Conservation (phyloP, 345 rosid species). For the Carallia brachiata region DNA sequence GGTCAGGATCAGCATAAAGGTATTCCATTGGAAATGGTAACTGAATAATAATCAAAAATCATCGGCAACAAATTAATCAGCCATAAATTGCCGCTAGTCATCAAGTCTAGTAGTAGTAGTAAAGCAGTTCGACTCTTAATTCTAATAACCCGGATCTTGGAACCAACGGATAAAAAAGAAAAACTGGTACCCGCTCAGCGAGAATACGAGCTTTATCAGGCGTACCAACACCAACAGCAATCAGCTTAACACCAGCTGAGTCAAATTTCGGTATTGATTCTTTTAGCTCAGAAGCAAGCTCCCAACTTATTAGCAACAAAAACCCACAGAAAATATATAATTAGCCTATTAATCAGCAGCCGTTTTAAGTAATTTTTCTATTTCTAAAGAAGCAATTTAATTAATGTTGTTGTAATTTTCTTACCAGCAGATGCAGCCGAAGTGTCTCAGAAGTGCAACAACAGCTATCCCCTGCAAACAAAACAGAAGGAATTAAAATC, state of each 20-base stretch:
- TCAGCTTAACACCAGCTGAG: conserved; percentile 72
- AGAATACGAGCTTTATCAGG: conserved; percentile 76
- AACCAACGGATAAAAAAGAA: not conserved
- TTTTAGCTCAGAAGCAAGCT: conserved; percentile 66
- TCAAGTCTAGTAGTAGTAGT: not conserved
- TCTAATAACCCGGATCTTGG: not conserved
- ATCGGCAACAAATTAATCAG: conserved; percentile 5
- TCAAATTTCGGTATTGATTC: conserved; percentile 66
- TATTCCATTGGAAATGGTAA: conserved; percentile 83
- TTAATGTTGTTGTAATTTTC: not conserved
- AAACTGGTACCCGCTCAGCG: conserved; percentile 50
- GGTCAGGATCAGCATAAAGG: conserved; percentile 85
- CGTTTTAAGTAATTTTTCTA: not conserved
- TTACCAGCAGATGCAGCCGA: conserved; percentile 88
- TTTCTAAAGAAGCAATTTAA: too few relatives aligned
- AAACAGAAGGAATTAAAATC: not conserved
- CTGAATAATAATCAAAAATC: conserved; percentile 31
- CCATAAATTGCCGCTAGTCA: not conserved
- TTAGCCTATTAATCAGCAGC: not conserved
- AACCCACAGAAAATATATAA: not conserved
- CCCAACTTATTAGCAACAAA: conserved; percentile 63
- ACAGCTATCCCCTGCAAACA: conserved; percentile 65
- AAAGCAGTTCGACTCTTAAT: not conserved
- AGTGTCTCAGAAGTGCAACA: conserved; percentile 84
- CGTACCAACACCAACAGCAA: conserved; percentile 83